phyloP scores from a whole-genome alignment of 1,139 yeast genomes.

The Debaryomyces psychrophilus region DNA sequence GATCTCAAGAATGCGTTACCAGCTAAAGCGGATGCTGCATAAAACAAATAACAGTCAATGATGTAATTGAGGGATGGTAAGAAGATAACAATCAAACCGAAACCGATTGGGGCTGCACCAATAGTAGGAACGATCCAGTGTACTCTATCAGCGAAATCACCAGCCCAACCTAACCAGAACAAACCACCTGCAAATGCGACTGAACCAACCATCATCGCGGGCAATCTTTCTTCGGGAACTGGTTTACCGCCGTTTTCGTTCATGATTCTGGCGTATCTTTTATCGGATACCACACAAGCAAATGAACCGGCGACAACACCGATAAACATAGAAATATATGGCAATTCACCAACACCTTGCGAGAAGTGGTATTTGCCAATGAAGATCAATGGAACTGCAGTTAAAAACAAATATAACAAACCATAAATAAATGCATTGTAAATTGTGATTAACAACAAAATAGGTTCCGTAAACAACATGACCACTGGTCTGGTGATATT shows the following conservation, averaged over 20 bases:
- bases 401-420: slow-evolving; percentile 67
- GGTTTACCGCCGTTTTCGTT: slow-evolving; percentile 55
- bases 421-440: slow-evolving; percentile 82
- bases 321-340: slow-evolving; percentile 57
- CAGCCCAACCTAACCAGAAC: slow-evolving; percentile 81
- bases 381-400: slow-evolving; percentile 75
- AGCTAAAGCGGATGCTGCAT: slow-evolving; percentile 89
- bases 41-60: slow-evolving; percentile 69
- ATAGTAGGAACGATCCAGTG: slow-evolving; percentile 80
- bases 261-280: slow-evolving; percentile 30
- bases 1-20: slow-evolving; percentile 81
- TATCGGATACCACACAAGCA: slow-evolving; percentile 25
- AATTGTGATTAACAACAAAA: slow-evolving; percentile 60
- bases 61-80: slow-evolving; percentile 72
- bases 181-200: slow-evolving; percentile 69
- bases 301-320: slow-evolving; percentile 61
- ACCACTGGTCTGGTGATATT: slow-evolving; percentile 65
- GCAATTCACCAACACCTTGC: slow-evolving; percentile 55
- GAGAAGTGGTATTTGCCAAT: slow-evolving; percentile 55
- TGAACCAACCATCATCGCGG: slow-evolving; percentile 65
- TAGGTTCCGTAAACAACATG: slow-evolving; percentile 70
- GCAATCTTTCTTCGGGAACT: slow-evolving; percentile 73
- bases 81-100: slow-evolving; percentile 71
- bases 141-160: slow-evolving; percentile 60
- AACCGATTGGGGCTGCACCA: slow-evolving; percentile 68